Conservation (phyloP, 129 eudicot genomes). For the Logfia minima region DNA sequence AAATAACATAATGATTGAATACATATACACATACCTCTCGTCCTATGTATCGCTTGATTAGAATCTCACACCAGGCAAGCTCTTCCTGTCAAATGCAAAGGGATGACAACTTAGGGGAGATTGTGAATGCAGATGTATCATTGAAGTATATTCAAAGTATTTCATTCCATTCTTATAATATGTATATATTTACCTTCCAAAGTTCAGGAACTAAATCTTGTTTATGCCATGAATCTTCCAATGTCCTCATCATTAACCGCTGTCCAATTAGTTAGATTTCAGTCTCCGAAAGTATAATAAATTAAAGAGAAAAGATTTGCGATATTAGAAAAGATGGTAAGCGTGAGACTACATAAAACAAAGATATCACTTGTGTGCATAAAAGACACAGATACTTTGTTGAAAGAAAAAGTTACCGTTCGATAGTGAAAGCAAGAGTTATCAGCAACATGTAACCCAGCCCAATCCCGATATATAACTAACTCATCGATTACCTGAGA, state of each 20-base stretch:
- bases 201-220: conserved; percentile 40
- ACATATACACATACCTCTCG: conserved; percentile 57
- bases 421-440: conserved; percentile 94
- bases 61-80: conserved; percentile 59
- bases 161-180: too few relatives aligned
- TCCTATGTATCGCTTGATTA: conserved; percentile 73
- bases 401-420: conserved; percentile 45
- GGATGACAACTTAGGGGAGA: conserved; percentile 2
- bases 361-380: background rate
- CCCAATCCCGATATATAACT: conserved; percentile 59
- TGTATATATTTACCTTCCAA: conserved; percentile 51
- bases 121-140: background rate
- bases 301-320: background rate
- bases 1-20: background rate
- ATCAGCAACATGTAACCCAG: conserved; percentile 89
- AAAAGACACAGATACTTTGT: background rate
- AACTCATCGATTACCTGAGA: conserved; percentile 57
- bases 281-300: conserved; percentile 12
- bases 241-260: conserved; percentile 66
- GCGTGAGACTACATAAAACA: background rate
- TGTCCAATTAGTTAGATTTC: conserved; percentile 44
- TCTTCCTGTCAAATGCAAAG: conserved; percentile 58
- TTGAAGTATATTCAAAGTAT: background rate
- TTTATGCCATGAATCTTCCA: conserved; percentile 41
- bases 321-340: background rate